Evolutionary conservation across 129 eudicot genomes (phyloP), one percentile per base, ranked within the genome.

Genomic region (Tagetes erecta): DNA sequence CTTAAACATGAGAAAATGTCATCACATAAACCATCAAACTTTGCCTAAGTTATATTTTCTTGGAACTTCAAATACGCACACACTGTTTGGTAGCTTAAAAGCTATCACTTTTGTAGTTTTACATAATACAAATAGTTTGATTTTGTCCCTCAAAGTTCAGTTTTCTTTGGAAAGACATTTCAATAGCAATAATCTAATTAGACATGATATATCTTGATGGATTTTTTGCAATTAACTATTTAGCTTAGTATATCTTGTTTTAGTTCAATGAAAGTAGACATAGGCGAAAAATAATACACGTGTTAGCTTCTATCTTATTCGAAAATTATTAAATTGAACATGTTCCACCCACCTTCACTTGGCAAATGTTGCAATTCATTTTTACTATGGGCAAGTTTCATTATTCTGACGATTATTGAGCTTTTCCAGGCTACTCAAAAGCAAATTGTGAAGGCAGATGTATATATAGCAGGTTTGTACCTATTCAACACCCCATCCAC

Each of bases 401-500:
- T 53, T 42, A 3, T 13, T 55, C 39, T 71, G 76, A 40, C 38
- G 62, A 56, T 66, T 64, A 58, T 47, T 77, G 50, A 40, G 62
- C 37, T 58, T 76, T 46, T 82, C 57, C 89, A 90, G 98, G 98
- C 98, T 71, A 94, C 98, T 67, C 88, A 90, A 73, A 94, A 94
- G 93, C 83, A 90, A 88, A 86, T 79, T 52, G 89, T 90, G 80
- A 90, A 87, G 77, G 98, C 98, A 59, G 98, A 94, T 90, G 98
- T 82, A 53, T 94, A 94, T 84, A 91, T 94, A 62, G 98, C 98
- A 84, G 98, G 98, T 90, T 79, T 59, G 85, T 74, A 31, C 42
- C 52, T 60, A 35, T 64, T 12, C 44, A 58, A 20, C 49, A 47
- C 70, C 37, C 62, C 46, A 14, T 14, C 47, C 38, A 2, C 30